Evolutionary conservation across 371 early-diverging fungal species (phyloP), one percentile per base, ranked within the genome.

Genomic region (Amoeboaphelidium protococcarum): DNA sequence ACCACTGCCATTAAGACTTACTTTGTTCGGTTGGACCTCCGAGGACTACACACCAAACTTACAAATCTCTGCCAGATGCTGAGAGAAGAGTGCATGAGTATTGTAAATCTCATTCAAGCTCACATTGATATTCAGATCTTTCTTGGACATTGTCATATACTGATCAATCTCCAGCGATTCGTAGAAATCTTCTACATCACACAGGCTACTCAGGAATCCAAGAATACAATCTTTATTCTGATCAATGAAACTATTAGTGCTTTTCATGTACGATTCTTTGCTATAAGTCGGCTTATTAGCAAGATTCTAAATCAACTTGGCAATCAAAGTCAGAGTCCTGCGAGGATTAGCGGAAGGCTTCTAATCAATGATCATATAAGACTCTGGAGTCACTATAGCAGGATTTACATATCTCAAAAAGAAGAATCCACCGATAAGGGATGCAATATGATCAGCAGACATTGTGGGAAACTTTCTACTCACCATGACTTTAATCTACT

Each of bases 331-430:
- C 41, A 90, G 61, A 2, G 83, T 84, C 41, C 88, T 71, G 44
- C 86, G 69, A 4, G 85, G 83, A 45, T 78, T 68, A 51, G 75
- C 70, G 24, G 71, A 64, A 2, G 91, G 87, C 24, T 68, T 69
- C 43, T 68, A 68, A 26, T 87, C 86, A n/a, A 86, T 68, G 31
- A 89, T 59, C 85, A 87, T 85, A 64, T 84, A 86, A 2, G 82
- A 80, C 51, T 86, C 73, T 2, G 94, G 90, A 0, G 92, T 84
- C 26, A 94, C 87, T 52, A 94, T 85, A 0, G 94, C 90, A 16
- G 94, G 94, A 57, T 90, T 90, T 52, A 94, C 71, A 62, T 80
- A 90, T n/a, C 94, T 77, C 51, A 94, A 64, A 59, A 94, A 85
- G 63, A 91, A 90, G 59, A 94, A 91, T 2, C 89, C 91, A 41